These are phyloP conservation scores for Turritis glabra DNA, from an alignment of 345 rosid genomes.

Conservation along the genomic window DNA sequence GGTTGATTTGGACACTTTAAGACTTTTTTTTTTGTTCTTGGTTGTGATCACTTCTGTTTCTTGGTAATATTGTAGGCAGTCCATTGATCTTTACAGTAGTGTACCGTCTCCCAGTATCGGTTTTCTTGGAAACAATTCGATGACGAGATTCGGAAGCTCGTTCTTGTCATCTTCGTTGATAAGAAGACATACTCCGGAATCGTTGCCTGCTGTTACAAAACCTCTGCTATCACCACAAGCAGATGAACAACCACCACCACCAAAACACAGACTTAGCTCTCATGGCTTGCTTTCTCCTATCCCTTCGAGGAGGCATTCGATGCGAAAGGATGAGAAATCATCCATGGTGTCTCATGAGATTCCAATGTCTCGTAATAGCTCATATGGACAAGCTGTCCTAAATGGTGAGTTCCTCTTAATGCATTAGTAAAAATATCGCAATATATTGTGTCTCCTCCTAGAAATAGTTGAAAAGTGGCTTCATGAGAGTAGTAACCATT, in stretches of 20 bases:
- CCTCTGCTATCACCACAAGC: conserved; percentile 53
- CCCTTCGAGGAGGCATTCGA: conserved; percentile 40
- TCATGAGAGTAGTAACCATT: conserved; percentile 2
- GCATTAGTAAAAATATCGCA: too few species aligned
- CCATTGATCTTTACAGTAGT: conserved; percentile 88
- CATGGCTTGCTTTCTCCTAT: conserved; percentile 52
- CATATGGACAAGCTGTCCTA: conserved; percentile 80
- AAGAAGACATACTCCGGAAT: conserved; percentile 74
- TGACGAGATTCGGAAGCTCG: conserved; percentile 70
- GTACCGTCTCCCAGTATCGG: conserved; percentile 81
- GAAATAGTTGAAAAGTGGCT: background rate
- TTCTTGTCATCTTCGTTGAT: conserved; percentile 61
- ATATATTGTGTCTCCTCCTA: background rate
- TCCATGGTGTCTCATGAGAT: conserved; percentile 62
- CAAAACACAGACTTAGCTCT: conserved; percentile 54
- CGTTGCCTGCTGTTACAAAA: conserved; percentile 46
- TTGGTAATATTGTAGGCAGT: conserved; percentile 61
- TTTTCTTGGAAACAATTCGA: conserved; percentile 64
- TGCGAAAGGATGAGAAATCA: conserved; percentile 40
- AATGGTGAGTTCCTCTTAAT: conserved; percentile 56
- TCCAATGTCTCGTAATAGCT: conserved; percentile 66
- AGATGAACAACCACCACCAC: conserved; percentile 41
- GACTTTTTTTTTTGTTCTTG: background rate
- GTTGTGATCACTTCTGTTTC: too few species aligned
- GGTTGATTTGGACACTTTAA: background rate